Evolutionary conservation across 2,329 filamentous ascomycete species (phyloP), one percentile per base, ranked within the genome.

Genomic region (Westerdykella sp.): DNA sequence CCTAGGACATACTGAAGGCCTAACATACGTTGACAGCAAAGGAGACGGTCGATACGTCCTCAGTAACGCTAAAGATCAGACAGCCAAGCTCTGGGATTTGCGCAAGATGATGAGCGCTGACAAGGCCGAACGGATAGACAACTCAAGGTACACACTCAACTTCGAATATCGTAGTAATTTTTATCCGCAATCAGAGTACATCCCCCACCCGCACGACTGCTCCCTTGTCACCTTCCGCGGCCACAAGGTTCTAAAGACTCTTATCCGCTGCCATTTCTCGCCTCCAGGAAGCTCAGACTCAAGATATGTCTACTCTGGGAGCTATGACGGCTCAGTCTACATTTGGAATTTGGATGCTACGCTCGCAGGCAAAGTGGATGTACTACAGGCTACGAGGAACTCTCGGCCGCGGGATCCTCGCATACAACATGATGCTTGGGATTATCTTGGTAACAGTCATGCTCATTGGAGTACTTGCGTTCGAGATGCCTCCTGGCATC

Each of bases 61-160:
- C 21, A 90, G 84, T 53, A 98, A 98, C 57, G 87, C 82, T 48
- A 98, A 97, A 63, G 93, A 98, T 61, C 93, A 97, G 66, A 91
- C 84, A 34, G 95, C 95, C 80, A 97, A 97, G 69, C 76, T 98
- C 0, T 98, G 93, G 93, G 93, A 98, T 65, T 65, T 96, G 43
- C 78, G 91, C 40, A 94, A 87, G 75, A 91, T 89, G 76, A 86
- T 93, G 74, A 81, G 81, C 5, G 84, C 84, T 1, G 76, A 82
- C 28, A 72, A 75, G 41, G 85, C 80, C 46, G 72, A 75, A 37
- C 67, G 73, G 25, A 69, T 81, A 41, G 73, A 81, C 47, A 74
- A 78, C 4, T 69, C 72, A n/a, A 67, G 72, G 34, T 73, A 78
- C 55, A 79, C 77, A 1, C 79, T 76, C 36, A 73, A 77, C 47